These are phyloP conservation scores for Trichoderma sp. DNA, from an alignment of 2,329 filamentous ascomycete species.

Conservation along the genomic window DNA sequence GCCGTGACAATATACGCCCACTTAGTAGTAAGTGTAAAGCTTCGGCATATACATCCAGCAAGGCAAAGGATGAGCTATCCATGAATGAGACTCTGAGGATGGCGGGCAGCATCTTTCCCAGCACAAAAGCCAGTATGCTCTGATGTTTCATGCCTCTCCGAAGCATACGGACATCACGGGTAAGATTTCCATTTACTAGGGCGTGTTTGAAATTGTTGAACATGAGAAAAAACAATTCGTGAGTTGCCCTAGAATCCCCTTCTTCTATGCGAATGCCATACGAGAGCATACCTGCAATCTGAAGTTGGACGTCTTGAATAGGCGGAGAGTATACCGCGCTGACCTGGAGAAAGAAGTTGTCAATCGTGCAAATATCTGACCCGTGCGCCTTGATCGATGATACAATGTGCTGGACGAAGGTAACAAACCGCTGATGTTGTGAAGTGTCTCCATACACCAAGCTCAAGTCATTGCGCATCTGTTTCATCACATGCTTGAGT, in stretches of 20 bases:
- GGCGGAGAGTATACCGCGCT: conserved; percentile 56
- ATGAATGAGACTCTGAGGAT: conserved; percentile 41
- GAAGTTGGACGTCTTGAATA: conserved; percentile 53
- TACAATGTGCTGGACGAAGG: conserved; percentile 52
- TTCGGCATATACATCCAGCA: conserved; percentile 50
- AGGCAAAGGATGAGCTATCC: conserved; percentile 40
- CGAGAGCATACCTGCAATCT: conserved; percentile 53
- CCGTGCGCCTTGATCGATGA: conserved; percentile 53
- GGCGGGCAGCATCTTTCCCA: conserved; percentile 55
- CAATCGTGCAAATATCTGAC: conserved; percentile 51
- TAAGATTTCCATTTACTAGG: conserved; percentile 47
- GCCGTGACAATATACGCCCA: conserved; percentile 35
- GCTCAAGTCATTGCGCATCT: conserved; percentile 51
- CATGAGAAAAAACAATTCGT: conserved; percentile 55
- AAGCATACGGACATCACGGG: conserved; percentile 46
- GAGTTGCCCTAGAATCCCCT: conserved; percentile 45
- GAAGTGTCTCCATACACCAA: conserved; percentile 34
- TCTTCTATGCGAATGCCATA: conserved; percentile 56
- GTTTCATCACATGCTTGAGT: conserved; percentile 50
- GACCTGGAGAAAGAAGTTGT: conserved; percentile 56
- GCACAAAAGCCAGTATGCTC: conserved; percentile 45
- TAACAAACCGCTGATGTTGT: conserved; percentile 48
- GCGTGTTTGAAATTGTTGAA: conserved; percentile 57
- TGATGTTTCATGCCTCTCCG: conserved; percentile 46
- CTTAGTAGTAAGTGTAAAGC: conserved; percentile 41